Base-by-base conservation (phyloP, 306 rosid genomes). In the Notholithocarpus densiflorus region DNA sequence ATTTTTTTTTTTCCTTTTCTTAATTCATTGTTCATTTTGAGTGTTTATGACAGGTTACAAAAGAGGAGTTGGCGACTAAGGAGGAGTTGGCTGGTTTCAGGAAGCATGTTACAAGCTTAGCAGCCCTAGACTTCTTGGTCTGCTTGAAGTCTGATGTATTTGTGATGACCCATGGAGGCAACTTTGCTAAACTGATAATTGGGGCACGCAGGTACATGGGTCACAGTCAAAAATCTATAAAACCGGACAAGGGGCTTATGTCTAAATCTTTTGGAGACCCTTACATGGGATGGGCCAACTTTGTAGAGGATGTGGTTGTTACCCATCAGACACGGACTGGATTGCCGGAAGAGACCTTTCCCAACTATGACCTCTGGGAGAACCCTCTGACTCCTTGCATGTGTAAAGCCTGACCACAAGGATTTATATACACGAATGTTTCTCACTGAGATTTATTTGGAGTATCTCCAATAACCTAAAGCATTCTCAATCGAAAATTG, bases 101-200 rank as follows among this genome's bases (percentile, higher is more conserved):
- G 88, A 95, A 93, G 89, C 99, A 95, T 75, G 99, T 95, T 77
- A 95, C 99, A 9, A 95, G 98, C 84, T 91, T 95, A 56, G 99
- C 99, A 24, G 99, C 99, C 54, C 94, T 95, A 10, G 99, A 95
- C 80, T 95, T 95, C 94, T 87, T 95, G 84, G 99, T 95, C 51
- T 95, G 99, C 88, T 89, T 95, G 89, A 95, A 95, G 77, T 95
- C 99, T 10, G 99, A 95, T 81, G 99, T 93, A 24, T 95, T 95
- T 53, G 98, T 95, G 81, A 95, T 95, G 99, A 95, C 99, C 61
- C 99, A 95, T 71, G 99, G 99, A 78, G 99, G 99, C 57, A 95
- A 95, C 91, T 95, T 95, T 48, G 99, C 99, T 62, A 95, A 95
- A 87, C 81, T 95, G 82, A 95, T 95, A 59, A 95, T 95, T 3